Evolutionary conservation across 441 rosid genomes (phyloP), one percentile per base, ranked within the genome.

Genomic region (Heliophila coronopifolia): DNA sequence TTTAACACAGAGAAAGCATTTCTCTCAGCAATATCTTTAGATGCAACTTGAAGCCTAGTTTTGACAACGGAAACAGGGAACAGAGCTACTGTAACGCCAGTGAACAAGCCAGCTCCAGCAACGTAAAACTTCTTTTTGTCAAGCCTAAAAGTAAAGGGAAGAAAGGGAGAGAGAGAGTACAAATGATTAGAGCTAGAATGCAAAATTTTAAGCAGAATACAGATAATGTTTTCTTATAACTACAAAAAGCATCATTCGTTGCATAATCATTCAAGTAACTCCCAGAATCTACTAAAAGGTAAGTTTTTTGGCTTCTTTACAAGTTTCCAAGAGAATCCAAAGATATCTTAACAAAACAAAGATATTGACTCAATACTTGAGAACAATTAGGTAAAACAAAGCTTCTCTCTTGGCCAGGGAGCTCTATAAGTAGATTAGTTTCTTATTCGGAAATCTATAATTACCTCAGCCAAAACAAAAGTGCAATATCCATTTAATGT

Each of bases 31-130:
- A 84, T 69, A 9, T 84, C 91, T 74, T 51, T 80, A n/a, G 98
- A 64, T 57, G 95, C 96, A 66, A 91, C 94, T 78, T 87, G 96
- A 59, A 87, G 78, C 68, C 98, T 78, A 9, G 98, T 91, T 68
- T 91, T 91, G 9, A 91, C 71, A 3, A 91, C 91, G 17, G 95
- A 84, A 16, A 87, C 81, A 2, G 96, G 98, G 63, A 87, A 91
- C 19, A 91, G 49, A 39, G 87, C 96, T 41, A 87, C 85, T 0
- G 98, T 84, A 54, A 92, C 66, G 63, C 96, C 98, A 1, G 98
- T 87, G 77, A 92, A 92, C 53, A 92, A 76, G 6, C 96, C 98
- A 34, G 98, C 96, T 61, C 98, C 98, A 22, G 74, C 83, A 25
- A 83, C 81, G 54, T 87, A 92, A 68, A 92, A 92, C 74, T 78